Evolutionary conservation across 352 stramenopile species (phyloP).

Genomic region (Phytophthora macrochlamydospora): DNA sequence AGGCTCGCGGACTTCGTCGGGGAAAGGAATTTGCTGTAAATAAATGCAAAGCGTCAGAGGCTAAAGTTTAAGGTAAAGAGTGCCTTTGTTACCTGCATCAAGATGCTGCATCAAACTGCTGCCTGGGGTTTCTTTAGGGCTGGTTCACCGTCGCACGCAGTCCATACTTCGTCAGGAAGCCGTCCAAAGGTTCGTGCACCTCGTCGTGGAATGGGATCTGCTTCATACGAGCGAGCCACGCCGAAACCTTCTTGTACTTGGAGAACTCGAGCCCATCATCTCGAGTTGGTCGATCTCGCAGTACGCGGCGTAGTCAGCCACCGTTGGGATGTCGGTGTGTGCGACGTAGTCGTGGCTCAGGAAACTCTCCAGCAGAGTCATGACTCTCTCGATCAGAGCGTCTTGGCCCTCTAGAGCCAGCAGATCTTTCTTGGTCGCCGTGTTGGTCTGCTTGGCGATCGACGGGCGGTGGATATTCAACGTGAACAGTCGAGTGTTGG

Average conservation of each 20-base stretch:
- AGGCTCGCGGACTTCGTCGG: constrained; percentile 34
- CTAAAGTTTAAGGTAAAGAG: no score
- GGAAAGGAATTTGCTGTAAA: constrained; percentile 28
- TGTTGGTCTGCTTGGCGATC: constrained; percentile 13
- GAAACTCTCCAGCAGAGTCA: constrained; percentile 44
- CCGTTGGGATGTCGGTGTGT: constrained; percentile 37
- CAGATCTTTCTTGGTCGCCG: constrained; percentile 29
- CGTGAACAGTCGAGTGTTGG: constrained; percentile 40
- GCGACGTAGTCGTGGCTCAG: constrained; percentile 51
- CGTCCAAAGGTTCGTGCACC: constrained; percentile 10
- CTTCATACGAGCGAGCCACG: constrained; percentile 49
- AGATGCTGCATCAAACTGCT: no score
- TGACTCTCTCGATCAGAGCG: constrained; percentile 38
- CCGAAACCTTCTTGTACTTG: constrained; percentile 44
- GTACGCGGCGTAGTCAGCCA: constrained; percentile 55
- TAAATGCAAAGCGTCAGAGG: no score
- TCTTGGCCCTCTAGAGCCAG: constrained; percentile 30
- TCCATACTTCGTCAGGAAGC: constrained; percentile 4
- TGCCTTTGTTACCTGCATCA: no score
- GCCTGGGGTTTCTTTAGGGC: neutral
- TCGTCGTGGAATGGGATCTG: constrained; percentile 29
- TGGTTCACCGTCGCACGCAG: neutral
- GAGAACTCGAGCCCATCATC: constrained; percentile 43
- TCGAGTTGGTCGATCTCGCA: constrained; percentile 67
- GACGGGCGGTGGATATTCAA: constrained; percentile 36